A percentile compares a stretch with the other conserved stretches of the same genome.
phyloP scores from a whole-genome alignment of 352 stramenopile genomes.

The Globisporangium carolinianum region DNA sequence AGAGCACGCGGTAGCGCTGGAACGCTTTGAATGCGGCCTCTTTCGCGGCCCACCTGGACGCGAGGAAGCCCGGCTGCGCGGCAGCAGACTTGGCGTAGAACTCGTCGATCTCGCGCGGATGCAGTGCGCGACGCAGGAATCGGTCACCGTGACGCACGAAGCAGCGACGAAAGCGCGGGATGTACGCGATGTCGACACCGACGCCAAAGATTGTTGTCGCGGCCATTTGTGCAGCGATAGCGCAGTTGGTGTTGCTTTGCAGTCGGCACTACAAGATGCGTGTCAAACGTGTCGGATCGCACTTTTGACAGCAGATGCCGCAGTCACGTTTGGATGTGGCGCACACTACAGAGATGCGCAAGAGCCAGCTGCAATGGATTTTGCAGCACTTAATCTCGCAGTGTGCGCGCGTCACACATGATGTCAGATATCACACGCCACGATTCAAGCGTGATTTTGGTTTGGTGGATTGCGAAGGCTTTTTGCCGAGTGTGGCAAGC shows the following conservation, averaged over 20 bases:
- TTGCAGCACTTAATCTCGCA: background rate
- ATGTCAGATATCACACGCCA: background rate
- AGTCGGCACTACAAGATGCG: no score
- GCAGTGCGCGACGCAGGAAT: constrained; percentile 54
- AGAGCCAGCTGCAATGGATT: background rate
- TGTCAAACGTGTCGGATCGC: background rate
- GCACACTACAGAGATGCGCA: background rate
- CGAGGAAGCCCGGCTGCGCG: constrained; percentile 49
- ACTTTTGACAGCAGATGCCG: background rate
- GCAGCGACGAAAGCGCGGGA: constrained; percentile 45
- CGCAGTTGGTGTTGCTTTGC: no score
- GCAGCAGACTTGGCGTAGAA: constrained; percentile 32
- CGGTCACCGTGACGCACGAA: constrained; percentile 54
- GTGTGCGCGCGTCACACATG: background rate
- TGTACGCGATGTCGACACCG: constrained; percentile 62
- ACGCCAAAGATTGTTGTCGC: constrained; percentile 45
- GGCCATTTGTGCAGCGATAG: constrained; percentile 1
- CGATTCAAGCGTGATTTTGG: background rate
- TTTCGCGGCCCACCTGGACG: constrained; percentile 77
- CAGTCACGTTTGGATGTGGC: background rate
- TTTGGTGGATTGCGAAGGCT: background rate
- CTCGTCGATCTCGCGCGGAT: constrained; percentile 58
- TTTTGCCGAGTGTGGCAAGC: background rate
- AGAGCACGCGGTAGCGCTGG: constrained; percentile 65
- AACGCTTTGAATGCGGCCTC: constrained; percentile 84